These are phyloP conservation scores for Funneliformis mosseae DNA, from an alignment of 192 early-diverging fungal genomes.

Conservation along the genomic window DNA sequence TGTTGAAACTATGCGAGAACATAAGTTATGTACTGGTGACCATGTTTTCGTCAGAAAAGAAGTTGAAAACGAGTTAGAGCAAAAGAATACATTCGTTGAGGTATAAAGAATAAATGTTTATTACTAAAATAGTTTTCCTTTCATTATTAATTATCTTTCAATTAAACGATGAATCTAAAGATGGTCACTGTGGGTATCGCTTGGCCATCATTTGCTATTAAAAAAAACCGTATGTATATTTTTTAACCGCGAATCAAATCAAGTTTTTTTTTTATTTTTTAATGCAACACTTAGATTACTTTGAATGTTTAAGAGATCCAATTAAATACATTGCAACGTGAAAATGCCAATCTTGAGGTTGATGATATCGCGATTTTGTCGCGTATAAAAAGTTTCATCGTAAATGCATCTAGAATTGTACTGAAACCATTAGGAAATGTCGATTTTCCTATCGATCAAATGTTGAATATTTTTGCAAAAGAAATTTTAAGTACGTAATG, in stretches of 20 bases:
- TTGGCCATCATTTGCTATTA: constrained; percentile 57
- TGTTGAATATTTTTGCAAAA: constrained; percentile 57
- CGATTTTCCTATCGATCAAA: constrained; percentile 48
- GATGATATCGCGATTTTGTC: constrained; percentile 46
- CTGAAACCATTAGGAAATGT: constrained; percentile 43
- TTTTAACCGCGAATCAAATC: neutral
- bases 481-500: constrained; percentile 63
- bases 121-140: constrained; percentile 21
- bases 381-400: constrained; percentile 35
- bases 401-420: constrained; percentile 47
- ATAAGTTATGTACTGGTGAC: constrained; percentile 41
- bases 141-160: no score
- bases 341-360: constrained; percentile 52
- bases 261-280: neutral
- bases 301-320: constrained; percentile 50
- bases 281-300: neutral
- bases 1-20: constrained; percentile 43
- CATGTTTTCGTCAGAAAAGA: constrained; percentile 36
- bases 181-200: constrained; percentile 48
- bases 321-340: constrained; percentile 45
- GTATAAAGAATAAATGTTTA: neutral
- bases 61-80: neutral
- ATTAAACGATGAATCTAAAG: no score
- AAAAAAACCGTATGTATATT: constrained; percentile 42
- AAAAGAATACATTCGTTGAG: neutral